Conservation (phyloP, 192 early-diverging fungal species). For the Coemansia sp. region DNA sequence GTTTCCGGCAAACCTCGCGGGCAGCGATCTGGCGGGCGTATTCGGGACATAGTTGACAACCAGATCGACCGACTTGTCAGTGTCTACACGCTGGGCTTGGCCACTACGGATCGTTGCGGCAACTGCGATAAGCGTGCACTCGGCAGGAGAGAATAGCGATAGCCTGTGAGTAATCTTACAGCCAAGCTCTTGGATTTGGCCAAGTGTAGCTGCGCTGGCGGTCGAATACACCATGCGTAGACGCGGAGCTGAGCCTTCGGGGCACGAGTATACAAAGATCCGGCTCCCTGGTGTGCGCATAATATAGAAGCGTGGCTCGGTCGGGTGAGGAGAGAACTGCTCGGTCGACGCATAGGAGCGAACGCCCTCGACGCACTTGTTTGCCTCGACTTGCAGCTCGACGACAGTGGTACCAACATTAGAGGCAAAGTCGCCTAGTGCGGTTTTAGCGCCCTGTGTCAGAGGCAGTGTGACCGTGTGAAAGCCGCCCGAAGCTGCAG, state of each 20-base stretch:
- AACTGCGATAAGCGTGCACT: conserved; percentile 51
- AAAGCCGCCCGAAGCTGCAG: conserved; percentile 54
- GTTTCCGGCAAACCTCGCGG: conserved; percentile 39
- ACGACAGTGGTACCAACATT: conserved; percentile 44
- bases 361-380: conserved; percentile 27
- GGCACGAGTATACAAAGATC: conserved; percentile 57
- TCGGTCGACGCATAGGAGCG: conserved; percentile 41
- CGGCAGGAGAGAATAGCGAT: conserved; percentile 43
- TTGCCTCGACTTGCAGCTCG: conserved; percentile 45
- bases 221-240: conserved; percentile 60
- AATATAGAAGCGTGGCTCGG: conserved; percentile 55
- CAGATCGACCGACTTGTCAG: conserved; percentile 35
- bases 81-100: conserved; percentile 45
- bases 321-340: conserved; percentile 37
- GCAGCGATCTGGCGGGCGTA: conserved; percentile 43
- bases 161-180: conserved; percentile 46
- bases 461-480: conserved; percentile 55
- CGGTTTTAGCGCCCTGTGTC: conserved; percentile 27
- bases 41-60: conserved; percentile 52
- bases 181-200: conserved; percentile 46
- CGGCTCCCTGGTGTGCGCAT: conserved; percentile 51
- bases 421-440: conserved; percentile 31
- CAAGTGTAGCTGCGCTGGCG: conserved; percentile 33
- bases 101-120: conserved; percentile 48
- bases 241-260: conserved; percentile 47